Evolutionary conservation across 2,329 filamentous ascomycete species (phyloP).

Genomic region (Cladosporium colombiae): DNA sequence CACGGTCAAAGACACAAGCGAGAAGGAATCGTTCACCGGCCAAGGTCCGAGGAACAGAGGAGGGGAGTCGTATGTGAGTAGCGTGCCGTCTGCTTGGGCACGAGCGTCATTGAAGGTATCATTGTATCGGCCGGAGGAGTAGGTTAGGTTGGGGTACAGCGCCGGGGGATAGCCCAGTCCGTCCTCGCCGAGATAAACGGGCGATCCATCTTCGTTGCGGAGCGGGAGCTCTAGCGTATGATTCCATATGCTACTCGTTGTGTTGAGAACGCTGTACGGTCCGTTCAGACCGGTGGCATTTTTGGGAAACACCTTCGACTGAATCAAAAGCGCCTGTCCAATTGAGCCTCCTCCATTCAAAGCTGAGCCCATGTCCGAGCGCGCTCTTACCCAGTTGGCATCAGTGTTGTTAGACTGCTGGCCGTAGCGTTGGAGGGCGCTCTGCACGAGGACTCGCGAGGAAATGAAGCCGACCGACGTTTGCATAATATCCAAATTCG

Average conservation of each 20-base stretch:
- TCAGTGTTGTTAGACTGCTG: conserved; percentile 55
- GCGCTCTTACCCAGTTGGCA: conserved; percentile 62
- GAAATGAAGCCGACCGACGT: conserved; percentile 71
- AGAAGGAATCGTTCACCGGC: conserved; percentile 69
- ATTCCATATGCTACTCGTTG: conserved; percentile 56
- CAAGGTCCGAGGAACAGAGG: conserved; percentile 77
- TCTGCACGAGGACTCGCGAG: conserved; percentile 60
- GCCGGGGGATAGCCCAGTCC: conserved; percentile 67
- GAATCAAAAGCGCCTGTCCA: conserved; percentile 60
- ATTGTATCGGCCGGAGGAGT: conserved; percentile 44
- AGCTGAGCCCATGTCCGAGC: conserved; percentile 69
- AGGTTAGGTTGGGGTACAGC: conserved; percentile 79
- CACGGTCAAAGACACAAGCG: conserved; percentile 77
- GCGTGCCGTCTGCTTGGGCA: conserved; percentile 45
- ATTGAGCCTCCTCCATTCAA: conserved; percentile 55
- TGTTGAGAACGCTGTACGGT: conserved; percentile 60
- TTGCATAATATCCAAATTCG: conserved; percentile 76
- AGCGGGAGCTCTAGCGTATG: conserved; percentile 63
- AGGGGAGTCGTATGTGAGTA: conserved; percentile 33
- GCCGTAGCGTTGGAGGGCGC: conserved; percentile 54
- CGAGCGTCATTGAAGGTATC: conserved; percentile 37
- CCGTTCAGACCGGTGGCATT: conserved; percentile 60
- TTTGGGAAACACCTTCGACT: conserved; percentile 71
- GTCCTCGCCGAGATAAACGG: conserved; percentile 62
- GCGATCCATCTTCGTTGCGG: conserved; percentile 56